phyloP scores from a whole-genome alignment of 2,329 filamentous ascomycete species.

The Ascochyta lentis region DNA sequence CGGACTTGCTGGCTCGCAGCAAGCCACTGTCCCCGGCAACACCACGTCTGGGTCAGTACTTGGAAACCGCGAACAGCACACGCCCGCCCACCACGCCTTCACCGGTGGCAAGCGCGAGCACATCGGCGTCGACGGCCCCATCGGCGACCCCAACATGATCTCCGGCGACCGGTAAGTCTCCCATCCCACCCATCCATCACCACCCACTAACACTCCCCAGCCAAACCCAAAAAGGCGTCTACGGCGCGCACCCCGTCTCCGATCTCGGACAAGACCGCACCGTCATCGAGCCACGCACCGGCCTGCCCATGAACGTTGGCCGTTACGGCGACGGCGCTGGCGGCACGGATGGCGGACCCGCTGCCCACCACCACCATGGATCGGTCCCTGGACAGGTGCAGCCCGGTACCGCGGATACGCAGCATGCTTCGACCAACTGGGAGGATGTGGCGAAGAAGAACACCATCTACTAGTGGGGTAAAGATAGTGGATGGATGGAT shows the following conservation, averaged over 20 bases:
- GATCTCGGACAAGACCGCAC: slow-evolving; percentile 22
- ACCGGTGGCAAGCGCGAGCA: slow-evolving; percentile 31
- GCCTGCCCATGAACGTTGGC: slow-evolving; percentile 50
- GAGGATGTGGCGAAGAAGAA: slow-evolving; percentile 37
- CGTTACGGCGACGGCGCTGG: slow-evolving; percentile 48
- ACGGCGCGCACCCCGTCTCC: slow-evolving; percentile 28
- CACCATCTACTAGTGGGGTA: slow-evolving; percentile 30
- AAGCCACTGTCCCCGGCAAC: slow-evolving; percentile 11
- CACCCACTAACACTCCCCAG: slow-evolving; percentile 18
- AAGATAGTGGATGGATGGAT: too few relatives aligned
- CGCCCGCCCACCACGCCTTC: slow-evolving; percentile 1
- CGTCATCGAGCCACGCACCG: slow-evolving; percentile 50
- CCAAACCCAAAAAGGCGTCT: slow-evolving; percentile 25
- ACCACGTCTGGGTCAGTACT: neutral
- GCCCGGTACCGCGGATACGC: slow-evolving; percentile 17
- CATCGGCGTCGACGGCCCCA: slow-evolving; percentile 41
- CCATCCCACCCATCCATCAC: neutral
- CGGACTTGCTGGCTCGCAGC: slow-evolving; percentile 6
- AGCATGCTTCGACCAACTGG: slow-evolving; percentile 29
- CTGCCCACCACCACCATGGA: slow-evolving; percentile 24
- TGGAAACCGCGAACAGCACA: slow-evolving; percentile 4
- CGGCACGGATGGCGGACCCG: slow-evolving; percentile 46
- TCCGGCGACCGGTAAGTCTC: slow-evolving; percentile 39
- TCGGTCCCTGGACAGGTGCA: neutral
- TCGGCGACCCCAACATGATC: slow-evolving; percentile 33